Conservation (phyloP, 2,329 filamentous ascomycete species). For the Talaromyces islandicus region DNA sequence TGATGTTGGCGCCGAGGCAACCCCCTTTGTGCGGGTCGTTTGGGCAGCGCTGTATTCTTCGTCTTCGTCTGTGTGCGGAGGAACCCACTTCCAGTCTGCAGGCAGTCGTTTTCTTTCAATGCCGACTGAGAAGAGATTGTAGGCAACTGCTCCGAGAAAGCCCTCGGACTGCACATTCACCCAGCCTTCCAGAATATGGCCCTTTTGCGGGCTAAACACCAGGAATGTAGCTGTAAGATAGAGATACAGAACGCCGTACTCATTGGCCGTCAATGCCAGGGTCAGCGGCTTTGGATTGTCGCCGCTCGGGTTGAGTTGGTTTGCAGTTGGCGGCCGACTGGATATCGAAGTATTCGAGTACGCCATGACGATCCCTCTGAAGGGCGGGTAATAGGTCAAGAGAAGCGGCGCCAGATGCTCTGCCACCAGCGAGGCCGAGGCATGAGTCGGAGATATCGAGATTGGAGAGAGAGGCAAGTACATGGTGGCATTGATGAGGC, state of each 20-base stretch:
- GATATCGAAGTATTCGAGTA: conserved; percentile 44
- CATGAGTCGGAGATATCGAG: conserved; percentile 45
- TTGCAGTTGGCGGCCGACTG: conserved; percentile 28
- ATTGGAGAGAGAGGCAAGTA: conserved; percentile 57
- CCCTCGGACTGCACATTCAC: conserved; percentile 84
- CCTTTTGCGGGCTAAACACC: conserved; percentile 69
- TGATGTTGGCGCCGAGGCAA: conserved; percentile 6
- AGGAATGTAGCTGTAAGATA: conserved; percentile 87
- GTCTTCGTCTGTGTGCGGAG: conserved; percentile 41
- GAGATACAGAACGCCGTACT: conserved; percentile 79
- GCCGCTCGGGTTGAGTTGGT: conserved; percentile 21
- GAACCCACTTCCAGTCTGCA: conserved; percentile 71
- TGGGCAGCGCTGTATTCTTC: conserved; percentile 11
- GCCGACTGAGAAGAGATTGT: conserved; percentile 86
- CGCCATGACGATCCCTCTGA: conserved; percentile 52
- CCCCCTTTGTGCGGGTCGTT: conserved; percentile 17
- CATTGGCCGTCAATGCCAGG: conserved; percentile 53
- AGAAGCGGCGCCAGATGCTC: conserved; percentile 58
- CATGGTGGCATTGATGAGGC: conserved; percentile 71
- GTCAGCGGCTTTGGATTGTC: conserved; percentile 33
- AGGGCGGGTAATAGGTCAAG: conserved; percentile 57
- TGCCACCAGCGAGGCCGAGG: conserved; percentile 53
- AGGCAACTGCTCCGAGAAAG: conserved; percentile 81
- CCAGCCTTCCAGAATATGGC: conserved; percentile 69
- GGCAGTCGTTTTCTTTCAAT: conserved; percentile 75